Conservation (phyloP, 1,284 basidiomycete genomes). For the Porodaedalea pini region DNA sequence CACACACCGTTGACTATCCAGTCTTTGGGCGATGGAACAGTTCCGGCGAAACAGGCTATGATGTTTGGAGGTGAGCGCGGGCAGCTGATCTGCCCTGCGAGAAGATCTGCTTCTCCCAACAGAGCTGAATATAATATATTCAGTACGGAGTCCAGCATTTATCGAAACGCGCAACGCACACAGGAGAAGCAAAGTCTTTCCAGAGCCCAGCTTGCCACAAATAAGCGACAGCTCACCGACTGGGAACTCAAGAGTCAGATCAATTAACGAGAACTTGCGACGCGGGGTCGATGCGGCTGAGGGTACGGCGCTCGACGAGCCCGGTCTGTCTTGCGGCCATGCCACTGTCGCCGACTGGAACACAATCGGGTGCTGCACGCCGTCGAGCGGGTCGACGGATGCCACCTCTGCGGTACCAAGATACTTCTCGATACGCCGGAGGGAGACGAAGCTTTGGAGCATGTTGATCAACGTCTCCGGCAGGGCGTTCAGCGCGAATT, state of each 20-base stretch:
- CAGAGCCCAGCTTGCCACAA: conserved; percentile 79
- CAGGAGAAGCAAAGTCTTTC: conserved; percentile 78
- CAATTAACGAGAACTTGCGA: conserved; percentile 77
- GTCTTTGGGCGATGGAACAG: conserved; percentile 45
- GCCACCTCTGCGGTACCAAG: conserved; percentile 69
- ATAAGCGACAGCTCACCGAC: conserved; percentile 73
- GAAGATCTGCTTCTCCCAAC: conserved; percentile 86
- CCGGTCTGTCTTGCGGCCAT: conserved; percentile 76
- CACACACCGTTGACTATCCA: conserved; percentile 79
- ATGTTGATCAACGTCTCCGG: conserved; percentile 89
- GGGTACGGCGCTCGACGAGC: conserved; percentile 43
- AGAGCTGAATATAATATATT: conserved; percentile 47
- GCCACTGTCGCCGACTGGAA: conserved; percentile 84
- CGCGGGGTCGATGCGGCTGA: conserved; percentile 70
- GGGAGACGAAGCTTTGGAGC: conserved; percentile 79
- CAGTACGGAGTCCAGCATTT: not conserved
- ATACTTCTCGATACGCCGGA: conserved; percentile 90
- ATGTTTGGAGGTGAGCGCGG: conserved; percentile 82
- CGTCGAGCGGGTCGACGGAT: conserved; percentile 52
- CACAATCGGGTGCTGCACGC: conserved; percentile 57
- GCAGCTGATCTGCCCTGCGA: conserved; percentile 76
- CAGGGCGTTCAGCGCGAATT: conserved; percentile 77
- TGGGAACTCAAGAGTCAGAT: conserved; percentile 78
- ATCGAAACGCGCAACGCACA: conserved; percentile 36
- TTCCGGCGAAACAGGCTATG: conserved; percentile 54